phyloP scores from a whole-genome alignment of 257 asterid species.

The Gentiana macrophylla region DNA sequence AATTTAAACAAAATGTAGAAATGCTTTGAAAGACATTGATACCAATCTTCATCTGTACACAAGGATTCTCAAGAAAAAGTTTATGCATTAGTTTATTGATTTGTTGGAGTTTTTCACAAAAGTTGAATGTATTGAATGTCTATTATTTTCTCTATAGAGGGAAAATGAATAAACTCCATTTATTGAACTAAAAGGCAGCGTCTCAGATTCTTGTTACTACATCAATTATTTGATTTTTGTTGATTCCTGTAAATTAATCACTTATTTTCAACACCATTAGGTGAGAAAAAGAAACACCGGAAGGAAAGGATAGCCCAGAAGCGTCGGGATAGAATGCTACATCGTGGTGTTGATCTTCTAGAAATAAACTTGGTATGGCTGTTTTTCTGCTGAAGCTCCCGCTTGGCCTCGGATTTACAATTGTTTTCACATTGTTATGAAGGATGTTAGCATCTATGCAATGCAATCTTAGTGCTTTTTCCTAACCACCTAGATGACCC shows the following conservation, averaged over 20 bases:
- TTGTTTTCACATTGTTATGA: not conserved
- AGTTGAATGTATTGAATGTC: too few species aligned
- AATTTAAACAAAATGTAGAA: too few species aligned
- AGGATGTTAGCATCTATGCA: not conserved
- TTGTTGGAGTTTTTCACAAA: not conserved
- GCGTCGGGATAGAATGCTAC: constrained; percentile 74
- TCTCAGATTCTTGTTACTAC: not conserved
- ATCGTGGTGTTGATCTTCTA: constrained; percentile 86
- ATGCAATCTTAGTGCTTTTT: not conserved
- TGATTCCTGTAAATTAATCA: not conserved
- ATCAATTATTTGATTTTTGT: not conserved
- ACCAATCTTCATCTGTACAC: too few species aligned
- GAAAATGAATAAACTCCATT: too few species aligned
- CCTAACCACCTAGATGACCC: constrained; percentile 7
- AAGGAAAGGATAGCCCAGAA: constrained; percentile 72
- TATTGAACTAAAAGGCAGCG: too few species aligned
- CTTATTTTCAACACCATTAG: constrained; percentile 31
- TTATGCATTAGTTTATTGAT: not conserved
- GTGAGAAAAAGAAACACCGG: constrained; percentile 81
- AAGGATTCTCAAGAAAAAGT: too few species aligned
- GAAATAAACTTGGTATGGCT: constrained; percentile 56
- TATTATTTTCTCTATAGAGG: too few species aligned
- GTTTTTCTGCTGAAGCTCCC: too few species aligned
- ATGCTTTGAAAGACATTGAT: too few species aligned
- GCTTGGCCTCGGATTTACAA: too few species aligned